A percentile compares a stretch with the other conserved stretches of the same genome.
Evolutionary conservation across 352 stramenopile species (phyloP).

Genomic region (Pythium graminicola): DNA sequence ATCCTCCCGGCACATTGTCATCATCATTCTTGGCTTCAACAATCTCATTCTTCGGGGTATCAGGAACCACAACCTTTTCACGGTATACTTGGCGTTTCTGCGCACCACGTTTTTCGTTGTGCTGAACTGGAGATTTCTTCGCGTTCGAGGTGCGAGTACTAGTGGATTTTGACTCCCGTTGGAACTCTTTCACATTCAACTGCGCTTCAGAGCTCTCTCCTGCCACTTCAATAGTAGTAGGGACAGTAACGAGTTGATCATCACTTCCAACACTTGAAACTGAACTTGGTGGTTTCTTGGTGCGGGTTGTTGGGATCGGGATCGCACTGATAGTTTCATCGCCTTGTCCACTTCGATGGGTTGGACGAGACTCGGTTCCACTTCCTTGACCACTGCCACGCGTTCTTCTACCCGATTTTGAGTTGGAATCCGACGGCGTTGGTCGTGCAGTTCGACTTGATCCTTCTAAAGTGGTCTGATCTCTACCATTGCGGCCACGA

Average conservation of each 20-base stretch:
- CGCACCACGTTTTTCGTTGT: constrained; percentile 8
- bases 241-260: constrained; percentile 11
- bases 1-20: not conserved
- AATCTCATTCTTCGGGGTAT: constrained; percentile 14
- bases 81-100: constrained; percentile 52
- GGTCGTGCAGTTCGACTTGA: not conserved
- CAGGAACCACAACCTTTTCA: constrained; percentile 37
- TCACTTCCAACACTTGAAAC: constrained; percentile 29
- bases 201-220: not conserved
- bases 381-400: not conserved
- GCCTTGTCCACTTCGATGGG: not conserved
- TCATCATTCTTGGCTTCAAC: constrained; percentile 1
- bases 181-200: constrained; percentile 8
- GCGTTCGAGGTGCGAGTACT: not conserved
- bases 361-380: not conserved
- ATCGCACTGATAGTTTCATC: not conserved
- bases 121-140: constrained; percentile 6
- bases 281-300: constrained; percentile 27
- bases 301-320: constrained; percentile 2
- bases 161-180: constrained; percentile 8
- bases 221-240: not conserved
- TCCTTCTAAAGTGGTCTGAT: not conserved
- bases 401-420: constrained; percentile 1
- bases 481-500: constrained; percentile 3
- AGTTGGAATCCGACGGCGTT: not conserved